phyloP scores from a whole-genome alignment of 495 filamentous ascomycete species.

The Podospora australis region DNA sequence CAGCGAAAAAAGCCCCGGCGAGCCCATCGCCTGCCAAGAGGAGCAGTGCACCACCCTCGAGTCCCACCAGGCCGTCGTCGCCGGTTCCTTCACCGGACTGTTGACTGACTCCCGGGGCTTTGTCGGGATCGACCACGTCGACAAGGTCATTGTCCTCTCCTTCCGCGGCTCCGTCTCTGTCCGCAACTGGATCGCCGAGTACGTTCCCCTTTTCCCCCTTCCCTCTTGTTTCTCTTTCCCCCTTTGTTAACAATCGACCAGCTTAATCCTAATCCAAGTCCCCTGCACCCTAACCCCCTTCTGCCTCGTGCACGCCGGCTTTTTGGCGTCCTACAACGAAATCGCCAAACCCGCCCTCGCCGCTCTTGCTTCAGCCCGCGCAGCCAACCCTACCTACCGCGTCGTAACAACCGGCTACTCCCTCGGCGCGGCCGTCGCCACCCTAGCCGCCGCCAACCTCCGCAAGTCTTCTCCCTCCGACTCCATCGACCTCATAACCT shows the following conservation, averaged over 20 bases:
- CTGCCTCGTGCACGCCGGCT: constrained; percentile 37
- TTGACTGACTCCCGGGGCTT: constrained; percentile 61
- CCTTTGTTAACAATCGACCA: constrained; percentile 4
- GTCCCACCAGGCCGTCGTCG: constrained; percentile 45
- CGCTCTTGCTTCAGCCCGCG: constrained; percentile 21
- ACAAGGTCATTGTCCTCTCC: constrained; percentile 56
- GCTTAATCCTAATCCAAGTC: constrained; percentile 27
- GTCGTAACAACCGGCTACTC: constrained; percentile 62
- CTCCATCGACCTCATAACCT: constrained; percentile 49
- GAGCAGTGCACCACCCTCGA: constrained; percentile 54
- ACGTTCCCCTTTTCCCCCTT: constrained; percentile 31
- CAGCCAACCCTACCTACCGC: constrained; percentile 42
- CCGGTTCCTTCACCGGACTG: constrained; percentile 51
- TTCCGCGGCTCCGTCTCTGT: constrained; percentile 61
- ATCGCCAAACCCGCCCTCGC: constrained; percentile 16
- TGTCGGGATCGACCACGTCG: constrained; percentile 59
- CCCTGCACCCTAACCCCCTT: constrained; percentile 26
- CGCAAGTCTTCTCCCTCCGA: constrained; percentile 39
- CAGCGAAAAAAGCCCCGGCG: constrained; percentile 41
- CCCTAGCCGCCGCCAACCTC: constrained; percentile 53
- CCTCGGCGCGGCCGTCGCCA: constrained; percentile 60
- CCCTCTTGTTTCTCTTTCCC: not conserved
- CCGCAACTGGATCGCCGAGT: constrained; percentile 62
- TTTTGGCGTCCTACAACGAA: constrained; percentile 32
- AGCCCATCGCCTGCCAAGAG: constrained; percentile 51